Evolutionary conservation across 352 stramenopile genomes (phyloP), one percentile per base, ranked within the genome.

Genomic region (Globisporangium canariense): DNA sequence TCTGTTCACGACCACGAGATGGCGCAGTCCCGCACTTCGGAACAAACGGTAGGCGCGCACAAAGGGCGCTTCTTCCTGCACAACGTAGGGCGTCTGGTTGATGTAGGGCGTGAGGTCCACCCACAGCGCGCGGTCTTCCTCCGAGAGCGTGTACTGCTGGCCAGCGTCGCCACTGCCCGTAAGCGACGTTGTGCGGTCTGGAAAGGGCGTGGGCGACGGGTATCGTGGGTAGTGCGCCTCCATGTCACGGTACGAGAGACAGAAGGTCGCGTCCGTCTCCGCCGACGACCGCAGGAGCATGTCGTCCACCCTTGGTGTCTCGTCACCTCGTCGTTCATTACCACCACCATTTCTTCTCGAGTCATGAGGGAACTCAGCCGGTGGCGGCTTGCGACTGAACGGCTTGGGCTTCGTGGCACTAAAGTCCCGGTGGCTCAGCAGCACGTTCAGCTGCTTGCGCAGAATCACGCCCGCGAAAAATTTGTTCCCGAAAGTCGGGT

Each of bases 81-180:
- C 94, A 41, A 96, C 89, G 64, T 98, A 98, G 58, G 97, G 95
- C 45, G 96, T 97, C 60, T 97, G 97, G 81, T 99, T 98, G 59
- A 98, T 98, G 77, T 99, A 99, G 1, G 97, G 97, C 49, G 96
- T 90, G 28, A 99, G 77, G 69, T 99, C 95, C 38, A 99, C 80
- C 88, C 92, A 98, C 55, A 94, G 78, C 38, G 90, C 89, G 9
- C 94, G 75, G 60, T 99, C 93, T 53, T 90, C 85, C 34, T 89
- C 75, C 20, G 71, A 75, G 14, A 96, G 61, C 16, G 79, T 88
- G 54, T 90, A 90, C 28, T 69, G 45, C 13, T 74, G 40, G 20
- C 65, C 64, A 6, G 55, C 6, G n/a, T 75, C 65, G 4, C 43
- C 65, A 2, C 43, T 43, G 0, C 41, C 58, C n/a, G 68, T 65